A percentile compares a stretch with the other conserved stretches of the same genome.
phyloP scores from a whole-genome alignment of 2,329 filamentous ascomycete species.

The Claviceps digitariae region DNA sequence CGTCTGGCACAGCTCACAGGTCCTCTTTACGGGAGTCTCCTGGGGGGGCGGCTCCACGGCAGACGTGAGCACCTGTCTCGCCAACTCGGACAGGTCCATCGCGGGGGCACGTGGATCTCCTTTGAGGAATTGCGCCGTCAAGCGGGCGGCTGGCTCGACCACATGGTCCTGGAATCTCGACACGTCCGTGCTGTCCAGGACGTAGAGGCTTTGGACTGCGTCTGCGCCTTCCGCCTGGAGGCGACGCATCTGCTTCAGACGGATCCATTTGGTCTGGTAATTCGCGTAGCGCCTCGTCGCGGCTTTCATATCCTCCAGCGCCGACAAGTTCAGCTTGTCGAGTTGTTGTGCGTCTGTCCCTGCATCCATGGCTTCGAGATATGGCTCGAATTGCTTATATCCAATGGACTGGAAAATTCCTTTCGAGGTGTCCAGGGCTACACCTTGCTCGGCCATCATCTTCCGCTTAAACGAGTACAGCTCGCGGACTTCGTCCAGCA shows the following conservation, averaged over 20 bases:
- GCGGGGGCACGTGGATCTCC: constrained; percentile 40
- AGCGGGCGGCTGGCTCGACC: constrained; percentile 43
- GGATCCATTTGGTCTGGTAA: constrained; percentile 76
- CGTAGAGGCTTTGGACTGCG: constrained; percentile 48
- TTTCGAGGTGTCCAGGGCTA: constrained; percentile 53
- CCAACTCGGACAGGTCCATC: constrained; percentile 31
- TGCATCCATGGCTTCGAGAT: constrained; percentile 37
- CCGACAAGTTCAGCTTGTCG: constrained; percentile 39
- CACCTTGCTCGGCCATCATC: constrained; percentile 26
- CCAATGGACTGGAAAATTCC: constrained; percentile 97
- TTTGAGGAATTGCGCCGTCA: constrained; percentile 51
- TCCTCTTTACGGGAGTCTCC: constrained; percentile 40
- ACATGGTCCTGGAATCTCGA: constrained; percentile 50
- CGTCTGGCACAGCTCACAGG: constrained; percentile 62
- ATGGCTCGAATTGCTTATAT: constrained; percentile 78
- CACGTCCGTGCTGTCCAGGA: constrained; percentile 68
- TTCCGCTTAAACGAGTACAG: constrained; percentile 29
- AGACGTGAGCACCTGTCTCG: constrained; percentile 41
- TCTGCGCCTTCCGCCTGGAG: constrained; percentile 40
- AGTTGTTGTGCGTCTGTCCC: constrained; percentile 24
- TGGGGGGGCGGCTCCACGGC: constrained; percentile 31
- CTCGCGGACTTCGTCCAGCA: constrained; percentile 34
- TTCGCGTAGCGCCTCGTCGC: constrained; percentile 82
- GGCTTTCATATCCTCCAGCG: constrained; percentile 63
- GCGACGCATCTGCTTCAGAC: constrained; percentile 62